These are phyloP conservation scores for Trifolium fragiferum DNA, from an alignment of 306 rosid species.

Conservation along the genomic window DNA sequence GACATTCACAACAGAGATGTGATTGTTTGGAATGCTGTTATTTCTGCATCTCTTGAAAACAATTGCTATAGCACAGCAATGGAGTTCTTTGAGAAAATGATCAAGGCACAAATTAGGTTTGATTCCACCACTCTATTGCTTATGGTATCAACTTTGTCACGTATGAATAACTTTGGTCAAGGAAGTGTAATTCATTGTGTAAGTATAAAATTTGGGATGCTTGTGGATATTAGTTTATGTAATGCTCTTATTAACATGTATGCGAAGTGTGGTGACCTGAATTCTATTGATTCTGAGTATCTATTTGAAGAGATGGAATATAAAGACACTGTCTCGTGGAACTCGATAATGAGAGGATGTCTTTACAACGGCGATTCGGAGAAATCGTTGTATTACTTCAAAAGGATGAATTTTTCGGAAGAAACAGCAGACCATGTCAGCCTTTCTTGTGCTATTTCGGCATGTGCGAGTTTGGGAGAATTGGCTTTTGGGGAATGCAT, in stretches of 20 bases:
- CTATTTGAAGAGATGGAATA: slow-evolving; percentile 48
- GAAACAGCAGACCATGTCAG: slow-evolving; percentile 47
- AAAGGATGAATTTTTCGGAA: slow-evolving; percentile 42
- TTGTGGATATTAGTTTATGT: slow-evolving; percentile 47
- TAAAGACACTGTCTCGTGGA: slow-evolving; percentile 62
- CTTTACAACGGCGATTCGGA: slow-evolving; percentile 45
- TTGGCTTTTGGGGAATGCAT: slow-evolving; percentile 48
- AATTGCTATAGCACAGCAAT: slow-evolving; percentile 45
- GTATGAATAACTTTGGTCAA: slow-evolving; percentile 46
- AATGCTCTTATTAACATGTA: slow-evolving; percentile 62
- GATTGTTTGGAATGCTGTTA: slow-evolving; percentile 62
- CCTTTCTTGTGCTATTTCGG: slow-evolving; percentile 59
- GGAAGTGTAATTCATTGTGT: slow-evolving; percentile 55
- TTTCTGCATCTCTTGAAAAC: slow-evolving; percentile 54
- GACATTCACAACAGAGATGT: slow-evolving; percentile 52
- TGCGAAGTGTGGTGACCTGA: slow-evolving; percentile 53
- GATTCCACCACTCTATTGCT: slow-evolving; percentile 70
- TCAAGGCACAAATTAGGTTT: slow-evolving; percentile 43
- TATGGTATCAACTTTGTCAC: slow-evolving; percentile 49
- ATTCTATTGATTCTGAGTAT: slow-evolving; percentile 54
- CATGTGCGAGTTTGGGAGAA: slow-evolving; percentile 50
- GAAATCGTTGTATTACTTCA: slow-evolving; percentile 52
- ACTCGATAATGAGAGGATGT: slow-evolving; percentile 61
- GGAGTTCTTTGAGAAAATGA: slow-evolving; percentile 52
- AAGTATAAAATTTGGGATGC: slow-evolving; percentile 57